Percentiles rank a stretch among this genome's conserved stretches.
phyloP scores from a whole-genome alignment of 2,329 filamentous ascomycete species.

The Penicillium palitans region DNA sequence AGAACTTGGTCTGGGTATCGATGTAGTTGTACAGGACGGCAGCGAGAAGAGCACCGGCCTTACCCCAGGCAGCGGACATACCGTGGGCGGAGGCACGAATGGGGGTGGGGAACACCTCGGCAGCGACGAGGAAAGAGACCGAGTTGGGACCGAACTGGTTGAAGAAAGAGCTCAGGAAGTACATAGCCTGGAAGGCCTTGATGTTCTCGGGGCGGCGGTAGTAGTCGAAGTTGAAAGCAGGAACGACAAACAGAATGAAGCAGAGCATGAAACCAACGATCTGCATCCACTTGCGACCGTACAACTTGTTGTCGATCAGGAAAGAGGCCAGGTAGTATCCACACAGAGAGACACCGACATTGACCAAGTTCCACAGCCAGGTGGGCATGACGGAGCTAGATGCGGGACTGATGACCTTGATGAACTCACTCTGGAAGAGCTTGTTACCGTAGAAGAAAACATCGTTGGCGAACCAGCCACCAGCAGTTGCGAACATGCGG shows the following conservation, averaged over 20 bases:
- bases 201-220: conserved; percentile 72
- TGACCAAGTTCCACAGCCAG: conserved; percentile 92
- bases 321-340: conserved; percentile 91
- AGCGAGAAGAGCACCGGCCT: conserved; percentile 81
- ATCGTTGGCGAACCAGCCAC: conserved; percentile 93
- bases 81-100: conserved; percentile 92
- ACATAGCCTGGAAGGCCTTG: conserved; percentile 94
- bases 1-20: conserved; percentile 77
- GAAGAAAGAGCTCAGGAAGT: conserved; percentile 97
- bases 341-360: conserved; percentile 78
- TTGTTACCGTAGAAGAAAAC: conserved; percentile 99
- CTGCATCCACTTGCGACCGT: conserved; percentile 95
- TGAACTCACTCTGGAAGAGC: conserved; percentile 91
- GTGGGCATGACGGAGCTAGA: conserved; percentile 74
- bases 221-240: conserved; percentile 83
- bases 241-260: conserved; percentile 91
- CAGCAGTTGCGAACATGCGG: conserved; percentile 81
- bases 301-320: conserved; percentile 93
- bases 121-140: conserved; percentile 93
- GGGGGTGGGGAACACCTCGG: conserved; percentile 93
- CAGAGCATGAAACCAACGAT: conserved; percentile 89
- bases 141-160: conserved; percentile 98
- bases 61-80: conserved; percentile 88
- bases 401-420: conserved; percentile 71
- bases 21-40: conserved; percentile 96